Conservation (phyloP, 2,329 filamentous ascomycete genomes). For the Arthrobotrys conoides region DNA sequence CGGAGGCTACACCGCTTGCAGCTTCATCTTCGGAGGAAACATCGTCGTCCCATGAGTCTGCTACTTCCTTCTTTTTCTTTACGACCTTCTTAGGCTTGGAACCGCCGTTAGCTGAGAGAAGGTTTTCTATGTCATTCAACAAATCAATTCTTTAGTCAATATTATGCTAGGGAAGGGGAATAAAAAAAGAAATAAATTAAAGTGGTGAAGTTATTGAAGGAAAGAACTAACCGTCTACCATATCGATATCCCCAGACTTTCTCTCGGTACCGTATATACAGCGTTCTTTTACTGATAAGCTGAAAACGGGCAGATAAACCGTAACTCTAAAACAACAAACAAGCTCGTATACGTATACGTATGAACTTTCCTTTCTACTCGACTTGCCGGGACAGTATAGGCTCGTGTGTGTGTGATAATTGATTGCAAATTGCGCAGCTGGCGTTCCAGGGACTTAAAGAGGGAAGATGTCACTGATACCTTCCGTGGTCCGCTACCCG, state of each 20-base stretch:
- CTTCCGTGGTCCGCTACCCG: constrained; percentile 13
- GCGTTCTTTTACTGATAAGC: neutral
- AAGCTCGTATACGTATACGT: neutral
- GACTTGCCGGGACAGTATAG: neutral
- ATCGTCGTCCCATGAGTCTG: constrained; percentile 85
- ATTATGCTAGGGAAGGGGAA: neutral
- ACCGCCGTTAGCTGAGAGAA: constrained; percentile 33
- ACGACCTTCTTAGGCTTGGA: constrained; percentile 41
- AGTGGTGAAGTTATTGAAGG: no score
- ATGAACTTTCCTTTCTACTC: neutral
- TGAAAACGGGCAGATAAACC: neutral
- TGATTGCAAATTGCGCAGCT: neutral
- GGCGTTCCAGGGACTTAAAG: neutral
- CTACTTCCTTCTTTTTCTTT: constrained; percentile 68
- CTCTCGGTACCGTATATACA: neutral
- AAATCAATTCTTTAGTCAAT: neutral
- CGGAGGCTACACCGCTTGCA: constrained; percentile 61
- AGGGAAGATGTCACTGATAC: constrained; percentile 37
- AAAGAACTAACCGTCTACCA: constrained; percentile 27
- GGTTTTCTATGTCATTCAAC: constrained; percentile 27
- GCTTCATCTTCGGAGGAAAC: constrained; percentile 68
- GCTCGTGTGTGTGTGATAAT: no score
- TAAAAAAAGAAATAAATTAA: neutral
- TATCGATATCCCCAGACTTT: neutral
- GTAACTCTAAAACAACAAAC: no score